A percentile compares a stretch with the other conserved stretches of the same genome.
These are phyloP conservation scores for Ogataea minuta DNA, from an alignment of 805 yeast genomes.

Conservation along the genomic window DNA sequence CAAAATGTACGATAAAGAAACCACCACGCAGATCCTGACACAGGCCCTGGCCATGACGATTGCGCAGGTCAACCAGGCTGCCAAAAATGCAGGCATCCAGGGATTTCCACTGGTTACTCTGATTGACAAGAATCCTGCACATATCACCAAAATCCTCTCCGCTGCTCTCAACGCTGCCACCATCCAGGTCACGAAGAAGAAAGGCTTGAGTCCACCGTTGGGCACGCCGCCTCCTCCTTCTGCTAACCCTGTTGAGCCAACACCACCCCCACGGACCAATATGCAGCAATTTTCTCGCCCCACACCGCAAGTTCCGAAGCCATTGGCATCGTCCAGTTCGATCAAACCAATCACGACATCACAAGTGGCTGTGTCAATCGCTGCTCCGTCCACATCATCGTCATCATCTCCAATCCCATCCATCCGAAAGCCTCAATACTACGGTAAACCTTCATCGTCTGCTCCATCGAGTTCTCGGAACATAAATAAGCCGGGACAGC, in stretches of 20 bases:
- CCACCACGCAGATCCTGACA: conserved; percentile 81
- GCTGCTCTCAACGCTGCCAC: conserved; percentile 82
- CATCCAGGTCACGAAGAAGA: conserved; percentile 54
- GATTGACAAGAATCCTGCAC: conserved; percentile 79
- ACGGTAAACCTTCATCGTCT: conserved; percentile 23
- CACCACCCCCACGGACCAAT: conserved; percentile 26
- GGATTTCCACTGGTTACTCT: conserved; percentile 76
- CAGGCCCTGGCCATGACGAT: conserved; percentile 92
- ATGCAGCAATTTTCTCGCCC: conserved; percentile 16
- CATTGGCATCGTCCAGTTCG: conserved; percentile 19
- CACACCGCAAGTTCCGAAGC: conserved; percentile 13
- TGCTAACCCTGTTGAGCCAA: conserved; percentile 13
- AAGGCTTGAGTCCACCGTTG: conserved; percentile 36
- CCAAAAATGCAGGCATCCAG: conserved; percentile 77
- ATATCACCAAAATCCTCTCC: conserved; percentile 72
- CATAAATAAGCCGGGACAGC: conserved; percentile 9
- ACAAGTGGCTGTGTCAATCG: conserved; percentile 5
- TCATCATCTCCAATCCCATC: conserved; percentile 21
- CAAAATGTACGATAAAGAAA: conserved; percentile 72
- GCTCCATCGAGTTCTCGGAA: conserved; percentile 5
- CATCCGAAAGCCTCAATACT: conserved; percentile 30
- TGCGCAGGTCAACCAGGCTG: conserved; percentile 85
- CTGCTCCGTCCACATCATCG: conserved; percentile 25
- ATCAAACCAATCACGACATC: conserved; percentile 15
- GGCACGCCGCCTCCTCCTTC: conserved; percentile 9